phyloP scores from a whole-genome alignment of 1,139 yeast genomes.

The Debaryomyces subglobosus region DNA sequence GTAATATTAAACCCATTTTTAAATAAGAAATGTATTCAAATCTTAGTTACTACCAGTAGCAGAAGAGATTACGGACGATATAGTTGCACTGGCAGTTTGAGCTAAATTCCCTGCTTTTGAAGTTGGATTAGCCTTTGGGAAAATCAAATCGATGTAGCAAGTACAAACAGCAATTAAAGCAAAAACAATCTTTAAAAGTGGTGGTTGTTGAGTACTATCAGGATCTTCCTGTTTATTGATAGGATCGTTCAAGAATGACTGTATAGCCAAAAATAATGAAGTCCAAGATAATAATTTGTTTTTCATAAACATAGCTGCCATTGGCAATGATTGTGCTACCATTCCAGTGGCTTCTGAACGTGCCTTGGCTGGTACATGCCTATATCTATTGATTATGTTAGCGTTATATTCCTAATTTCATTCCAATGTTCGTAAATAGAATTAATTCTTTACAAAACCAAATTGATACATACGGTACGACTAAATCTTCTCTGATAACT shows the following conservation, averaged over 20 bases:
- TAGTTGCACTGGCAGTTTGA: conserved; percentile 22
- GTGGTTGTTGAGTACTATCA: conserved; percentile 37
- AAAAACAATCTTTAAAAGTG: conserved; percentile 48
- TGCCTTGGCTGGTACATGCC: conserved; percentile 53
- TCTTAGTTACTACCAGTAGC: conserved; percentile 16
- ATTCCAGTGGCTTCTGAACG: conserved; percentile 48
- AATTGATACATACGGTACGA: conserved; percentile 36
- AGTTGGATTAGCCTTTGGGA: conserved; percentile 40
- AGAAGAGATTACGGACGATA: conserved; percentile 21
- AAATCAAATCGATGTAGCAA: conserved; percentile 55
- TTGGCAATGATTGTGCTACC: conserved; percentile 63
- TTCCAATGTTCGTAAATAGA: not conserved
- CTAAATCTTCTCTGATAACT: conserved; percentile 38
- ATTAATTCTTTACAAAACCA: not conserved
- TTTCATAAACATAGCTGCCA: conserved; percentile 66
- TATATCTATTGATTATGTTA: conserved; percentile 36
- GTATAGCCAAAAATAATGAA: conserved; percentile 54
- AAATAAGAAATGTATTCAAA: not conserved
- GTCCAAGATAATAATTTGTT: conserved; percentile 62
- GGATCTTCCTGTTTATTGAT: conserved; percentile 33
- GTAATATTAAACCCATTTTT: conserved; percentile 7
- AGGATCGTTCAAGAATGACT: conserved; percentile 54
- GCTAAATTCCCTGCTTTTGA: conserved; percentile 19
- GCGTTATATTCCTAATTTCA: not conserved
- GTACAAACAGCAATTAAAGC: conserved; percentile 50